Evolutionary conservation across 1,139 yeast species (phyloP), one percentile per base, ranked within the genome.

Genomic region (Zygosaccharomyces sapae): DNA sequence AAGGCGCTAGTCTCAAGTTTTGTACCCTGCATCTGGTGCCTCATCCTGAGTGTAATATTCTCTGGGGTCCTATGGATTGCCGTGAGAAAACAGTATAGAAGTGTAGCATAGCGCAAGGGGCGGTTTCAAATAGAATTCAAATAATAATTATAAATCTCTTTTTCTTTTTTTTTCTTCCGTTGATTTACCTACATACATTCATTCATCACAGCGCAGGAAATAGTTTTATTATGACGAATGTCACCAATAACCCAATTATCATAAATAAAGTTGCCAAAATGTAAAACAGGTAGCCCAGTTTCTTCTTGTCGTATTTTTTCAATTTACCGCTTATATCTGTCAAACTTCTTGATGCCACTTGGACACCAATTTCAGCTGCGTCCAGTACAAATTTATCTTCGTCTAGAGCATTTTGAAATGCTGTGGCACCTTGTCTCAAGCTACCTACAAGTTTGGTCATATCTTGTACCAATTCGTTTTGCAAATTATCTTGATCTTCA

Each of bases 301-400:
- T 62, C 29, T 61, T 53, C 44, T 66, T 67, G 20, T 70, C 55
- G 46, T 59, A 69, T 41, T 52, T 59, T 43, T 52, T 62, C 48
- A 55, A 59, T 52, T 58, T 68, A 37, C 54, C 57, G 33, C 66
- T 59, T 5, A 66, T 53, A 43, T 57, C 56, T 4, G 59, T 48
- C 12, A 70, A 43, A 48, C 70, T 69, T 34, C 50, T 58, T 2
- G 70, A 63, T 1, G 73, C 69, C 1, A 63, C 66, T 37, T 68
- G 69, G 2, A 70, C 52, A 10, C 73, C 73, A 16, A 66, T 61
- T 48, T 69, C 72, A 1, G 74, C 72, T 3, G 73, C 73, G 19
- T 65, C 63, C 8, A 70, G 40, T 1, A 68, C 65, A 40, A 65
- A 68, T 35, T 63, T 55, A 46, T 69, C 73, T 43, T 68, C 67